Evolutionary conservation across 2,329 filamentous ascomycete genomes (phyloP).

Genomic region (Trichoderma sp.): DNA sequence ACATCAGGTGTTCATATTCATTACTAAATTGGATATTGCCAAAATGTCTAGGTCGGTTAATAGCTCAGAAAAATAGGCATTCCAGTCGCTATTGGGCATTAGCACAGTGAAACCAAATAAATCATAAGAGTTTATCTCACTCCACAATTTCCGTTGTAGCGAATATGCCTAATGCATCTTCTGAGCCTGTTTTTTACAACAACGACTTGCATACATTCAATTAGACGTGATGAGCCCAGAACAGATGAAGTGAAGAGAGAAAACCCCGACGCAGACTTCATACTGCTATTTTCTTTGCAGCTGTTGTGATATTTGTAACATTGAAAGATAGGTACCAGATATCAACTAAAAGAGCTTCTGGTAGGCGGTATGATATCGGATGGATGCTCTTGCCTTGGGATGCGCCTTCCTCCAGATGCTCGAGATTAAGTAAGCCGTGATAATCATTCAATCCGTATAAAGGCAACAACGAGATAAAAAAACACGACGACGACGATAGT

Average conservation of each 20-base stretch:
- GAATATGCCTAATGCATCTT: too few relatives aligned
- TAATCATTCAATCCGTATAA: neutral
- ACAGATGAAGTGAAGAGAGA: neutral
- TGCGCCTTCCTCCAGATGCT: neutral
- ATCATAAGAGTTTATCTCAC: too few relatives aligned
- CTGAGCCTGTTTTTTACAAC: neutral
- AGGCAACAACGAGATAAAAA: neutral
- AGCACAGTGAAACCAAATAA: too few relatives aligned
- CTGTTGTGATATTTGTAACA: neutral
- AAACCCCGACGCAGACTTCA: neutral
- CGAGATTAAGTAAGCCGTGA: neutral
- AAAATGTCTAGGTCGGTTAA: too few relatives aligned
- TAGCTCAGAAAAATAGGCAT: too few relatives aligned
- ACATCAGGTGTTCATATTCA: too few relatives aligned
- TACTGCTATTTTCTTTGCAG: neutral
- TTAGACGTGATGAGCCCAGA: neutral
- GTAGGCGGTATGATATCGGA: neutral
- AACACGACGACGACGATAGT: neutral
- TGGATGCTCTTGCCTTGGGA: neutral
- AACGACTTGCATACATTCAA: neutral
- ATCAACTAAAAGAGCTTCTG: too few relatives aligned
- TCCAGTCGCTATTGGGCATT: too few relatives aligned
- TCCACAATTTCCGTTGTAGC: too few relatives aligned
- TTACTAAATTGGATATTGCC: too few relatives aligned
- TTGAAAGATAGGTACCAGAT: too few relatives aligned